Base-by-base conservation (phyloP, 2,329 filamentous ascomycete species). In the Ceratocystis colombiana region DNA sequence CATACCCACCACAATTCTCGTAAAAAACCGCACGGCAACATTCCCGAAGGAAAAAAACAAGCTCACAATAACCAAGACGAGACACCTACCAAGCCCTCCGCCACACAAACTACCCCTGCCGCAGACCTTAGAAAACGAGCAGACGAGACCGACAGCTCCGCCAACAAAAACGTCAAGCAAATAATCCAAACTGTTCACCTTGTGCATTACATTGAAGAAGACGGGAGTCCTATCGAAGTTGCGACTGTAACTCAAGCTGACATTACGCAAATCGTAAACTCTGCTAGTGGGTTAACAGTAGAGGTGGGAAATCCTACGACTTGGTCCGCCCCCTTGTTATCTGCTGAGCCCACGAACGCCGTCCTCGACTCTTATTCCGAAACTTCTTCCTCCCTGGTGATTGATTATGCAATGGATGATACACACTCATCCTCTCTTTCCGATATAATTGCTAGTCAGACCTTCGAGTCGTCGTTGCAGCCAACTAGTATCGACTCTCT, bases 101-200 rank as follows among this genome's bases (percentile, higher is more conserved):
- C 45, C 41, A 57, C 63, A 5, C 5, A 55, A 30, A 37, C 61
- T 17, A 57, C 62, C 10, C 30, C 33, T 28, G 45, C 37, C 25
- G 30, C 63, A 12, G 66, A 68, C 25, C 59, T 66, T 8, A 30
- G 41, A 41, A 68, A 61, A 50, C 67, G 61, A 17, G 37, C 10
- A 41, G 53, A 30, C 17, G 28, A 33, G 20, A 48, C 8, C 33
- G 59, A 64, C 30, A 50, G 44, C 25, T 63, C 44, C 8, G 48
- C 48, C 22, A 20, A 61, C 17, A 1, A 59, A 15, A 25, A 76
- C 70, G 73, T 81, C 70, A 79, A 76, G 15, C 73, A 75, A 68
- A 75, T 84, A 71, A 75, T 83, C 64, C 77, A 82, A 72, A 84
- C 82, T 70, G 74, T 84, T 69, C 82, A 81, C 30, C 75, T 84